A percentile compares a stretch with the other conserved stretches of the same genome.
phyloP scores from a whole-genome alignment of 306 rosid species.

The Corylus avellana region DNA sequence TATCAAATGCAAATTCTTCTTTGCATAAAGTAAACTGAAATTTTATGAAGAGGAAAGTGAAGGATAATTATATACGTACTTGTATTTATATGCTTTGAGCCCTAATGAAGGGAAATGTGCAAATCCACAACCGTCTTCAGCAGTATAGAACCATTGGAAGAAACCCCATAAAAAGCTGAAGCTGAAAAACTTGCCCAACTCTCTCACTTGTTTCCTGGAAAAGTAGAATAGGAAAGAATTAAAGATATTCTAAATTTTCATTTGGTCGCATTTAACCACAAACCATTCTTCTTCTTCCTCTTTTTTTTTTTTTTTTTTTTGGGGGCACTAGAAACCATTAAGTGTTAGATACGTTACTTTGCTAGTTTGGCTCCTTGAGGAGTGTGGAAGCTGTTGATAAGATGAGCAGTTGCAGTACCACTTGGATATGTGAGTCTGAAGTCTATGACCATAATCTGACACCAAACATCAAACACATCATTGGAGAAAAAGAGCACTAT shows the following conservation, averaged over 20 bases:
- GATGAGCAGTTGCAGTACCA: constrained; percentile 66
- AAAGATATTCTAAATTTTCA: background rate
- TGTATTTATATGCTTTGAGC: background rate
- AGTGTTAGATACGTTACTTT: background rate
- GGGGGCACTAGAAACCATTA: too few species aligned
- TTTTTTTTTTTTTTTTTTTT: too few species aligned
- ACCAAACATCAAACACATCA: constrained; percentile 11
- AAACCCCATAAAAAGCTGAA: constrained; percentile 8
- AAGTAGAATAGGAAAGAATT: background rate
- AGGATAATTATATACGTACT: background rate
- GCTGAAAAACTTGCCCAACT: constrained; percentile 1
- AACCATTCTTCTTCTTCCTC: too few species aligned
- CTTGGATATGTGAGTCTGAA: constrained; percentile 65
- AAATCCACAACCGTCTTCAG: background rate
- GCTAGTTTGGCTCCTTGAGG: constrained; percentile 29
- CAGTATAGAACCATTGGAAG: constrained; percentile 12
- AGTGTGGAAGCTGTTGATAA: constrained; percentile 65
- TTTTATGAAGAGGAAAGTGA: background rate
- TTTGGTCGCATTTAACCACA: background rate
- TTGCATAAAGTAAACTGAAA: background rate
- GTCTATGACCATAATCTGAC: constrained; percentile 53
- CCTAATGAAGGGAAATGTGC: background rate
- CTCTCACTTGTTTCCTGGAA: constrained; percentile 22
- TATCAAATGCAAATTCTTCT: background rate
- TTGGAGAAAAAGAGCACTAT: background rate